Base-by-base conservation (phyloP, 345 rosid genomes). In the Abelmoschus esculentus region DNA sequence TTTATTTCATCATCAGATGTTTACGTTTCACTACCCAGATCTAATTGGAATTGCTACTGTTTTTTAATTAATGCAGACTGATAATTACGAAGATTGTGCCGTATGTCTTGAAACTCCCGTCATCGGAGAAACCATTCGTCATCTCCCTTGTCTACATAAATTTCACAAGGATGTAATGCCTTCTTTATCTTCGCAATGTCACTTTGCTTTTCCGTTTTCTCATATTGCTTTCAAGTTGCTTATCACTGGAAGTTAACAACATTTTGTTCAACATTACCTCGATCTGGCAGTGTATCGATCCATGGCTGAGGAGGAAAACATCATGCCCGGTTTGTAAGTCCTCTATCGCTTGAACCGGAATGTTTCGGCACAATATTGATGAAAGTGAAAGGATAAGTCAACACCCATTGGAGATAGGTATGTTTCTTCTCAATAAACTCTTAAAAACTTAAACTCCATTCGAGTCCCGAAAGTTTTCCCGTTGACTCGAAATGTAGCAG, bases 111-210 rank as follows among this genome's bases (percentile, higher is more conserved):
- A 95, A 50, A 77, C 82, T 34, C 99, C 97, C 1, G 68, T 80
- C 31, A 58, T 75, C 62, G 98, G 99, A 78, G 98, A 91, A 61
- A 83, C 85, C 11, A 85, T 91, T 60, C 96, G 96, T 17, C 97
- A 91, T 76, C 98, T 95, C 42, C 99, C 98, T 70, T 95, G 99
- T 86, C 78, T 95, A 47, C 99, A 95, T 83, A 95, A 95, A 77
- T 95, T 95, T 81, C 99, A 95, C 77, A 95, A 95, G 80, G 90
- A 82, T 72, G 99, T 95, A 81, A 49, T 79, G 28, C 62, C 63
- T 72, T 22, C 58, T 56, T 71, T 19, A 17, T 44, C 63, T 18
- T 12, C 38, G 56, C 40, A 49, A n/a, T 15, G 52, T 22, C 64
- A 40, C 36, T 22, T 12, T 26, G 14, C 10, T 19, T 56, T 61